Conservation (phyloP, 139 green algal genomes). For the Chlorella sp. region DNA sequence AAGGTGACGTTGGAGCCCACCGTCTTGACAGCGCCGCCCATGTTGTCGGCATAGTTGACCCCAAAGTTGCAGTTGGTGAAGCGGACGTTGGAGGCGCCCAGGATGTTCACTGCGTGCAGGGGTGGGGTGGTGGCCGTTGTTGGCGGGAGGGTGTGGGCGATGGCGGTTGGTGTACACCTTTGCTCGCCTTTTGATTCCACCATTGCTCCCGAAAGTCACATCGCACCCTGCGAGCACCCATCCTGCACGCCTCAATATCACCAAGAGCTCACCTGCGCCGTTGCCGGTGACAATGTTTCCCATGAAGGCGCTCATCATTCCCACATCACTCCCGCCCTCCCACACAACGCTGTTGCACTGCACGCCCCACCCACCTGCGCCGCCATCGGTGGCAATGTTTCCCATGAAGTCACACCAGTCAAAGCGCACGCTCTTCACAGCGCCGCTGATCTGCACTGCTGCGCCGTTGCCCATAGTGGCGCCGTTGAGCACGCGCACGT, state of each 20-base stretch:
- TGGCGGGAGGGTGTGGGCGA: not conserved
- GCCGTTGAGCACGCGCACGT: conserved; percentile 44
- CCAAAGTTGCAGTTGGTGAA: conserved; percentile 46
- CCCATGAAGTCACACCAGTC: conserved; percentile 43
- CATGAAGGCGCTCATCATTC: not conserved
- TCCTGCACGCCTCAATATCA: too few relatives aligned
- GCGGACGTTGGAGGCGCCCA: conserved; percentile 25
- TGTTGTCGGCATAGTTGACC: conserved; percentile 39
- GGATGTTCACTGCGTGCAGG: conserved; percentile 26
- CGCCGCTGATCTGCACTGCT: conserved; percentile 27
- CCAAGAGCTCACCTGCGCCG: not conserved
- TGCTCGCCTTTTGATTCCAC: too few relatives aligned
- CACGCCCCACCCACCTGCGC: conserved; percentile 16
- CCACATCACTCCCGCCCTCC: not conserved
- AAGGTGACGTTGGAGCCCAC: conserved; percentile 36
- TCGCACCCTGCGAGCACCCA: too few relatives aligned
- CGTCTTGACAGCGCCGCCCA: conserved; percentile 32
- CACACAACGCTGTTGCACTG: not conserved
- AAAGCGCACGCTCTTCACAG: conserved; percentile 9
- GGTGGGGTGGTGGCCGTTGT: not conserved
- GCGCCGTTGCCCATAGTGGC: conserved; percentile 39
- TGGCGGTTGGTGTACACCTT: too few relatives aligned
- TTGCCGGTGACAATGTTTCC: not conserved
- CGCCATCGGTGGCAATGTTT: conserved; percentile 34
- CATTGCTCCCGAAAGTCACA: too few relatives aligned